Percentiles rank a stretch among this genome's conserved stretches.
Conservation (phyloP, 257 asterid species). For the Solanum raphanifolium region DNA sequence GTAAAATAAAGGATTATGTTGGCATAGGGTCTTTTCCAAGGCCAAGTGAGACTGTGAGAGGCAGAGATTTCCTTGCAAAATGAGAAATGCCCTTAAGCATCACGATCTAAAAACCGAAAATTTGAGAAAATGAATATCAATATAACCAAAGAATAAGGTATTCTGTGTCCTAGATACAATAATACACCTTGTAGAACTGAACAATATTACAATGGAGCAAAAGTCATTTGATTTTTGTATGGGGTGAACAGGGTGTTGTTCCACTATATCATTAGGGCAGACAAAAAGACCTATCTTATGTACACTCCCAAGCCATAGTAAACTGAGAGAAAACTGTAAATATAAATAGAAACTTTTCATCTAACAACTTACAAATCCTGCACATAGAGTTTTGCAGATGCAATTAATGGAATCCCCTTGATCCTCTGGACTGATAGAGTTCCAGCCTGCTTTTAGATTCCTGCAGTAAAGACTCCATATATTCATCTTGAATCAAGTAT, state of each 20-base stretch:
- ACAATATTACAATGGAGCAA: background rate
- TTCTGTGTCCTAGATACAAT: conserved; percentile 1
- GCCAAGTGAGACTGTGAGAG: background rate
- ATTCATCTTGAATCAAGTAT: conserved; percentile 22
- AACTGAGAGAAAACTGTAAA: background rate
- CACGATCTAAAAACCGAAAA: background rate
- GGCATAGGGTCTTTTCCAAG: background rate
- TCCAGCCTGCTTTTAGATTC: conserved; percentile 59
- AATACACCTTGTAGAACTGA: background rate
- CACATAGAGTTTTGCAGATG: background rate
- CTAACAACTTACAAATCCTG: background rate
- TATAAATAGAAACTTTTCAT: background rate
- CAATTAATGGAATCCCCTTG: conserved; percentile 42
- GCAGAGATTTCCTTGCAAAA: background rate
- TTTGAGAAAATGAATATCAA: background rate
- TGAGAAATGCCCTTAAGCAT: background rate
- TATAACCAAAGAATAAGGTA: background rate
- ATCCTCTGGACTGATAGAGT: conserved; percentile 59
- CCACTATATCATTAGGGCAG: background rate
- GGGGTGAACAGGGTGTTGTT: background rate
- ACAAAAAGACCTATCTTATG: background rate
- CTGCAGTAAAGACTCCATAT: conserved; percentile 32
- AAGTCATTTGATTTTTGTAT: background rate
- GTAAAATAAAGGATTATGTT: background rate
- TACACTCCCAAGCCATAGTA: conserved; percentile 1